Evolutionary conservation across 2,329 filamentous ascomycete genomes (phyloP), one percentile per base, ranked within the genome.

Genomic region (Dothistroma pini): DNA sequence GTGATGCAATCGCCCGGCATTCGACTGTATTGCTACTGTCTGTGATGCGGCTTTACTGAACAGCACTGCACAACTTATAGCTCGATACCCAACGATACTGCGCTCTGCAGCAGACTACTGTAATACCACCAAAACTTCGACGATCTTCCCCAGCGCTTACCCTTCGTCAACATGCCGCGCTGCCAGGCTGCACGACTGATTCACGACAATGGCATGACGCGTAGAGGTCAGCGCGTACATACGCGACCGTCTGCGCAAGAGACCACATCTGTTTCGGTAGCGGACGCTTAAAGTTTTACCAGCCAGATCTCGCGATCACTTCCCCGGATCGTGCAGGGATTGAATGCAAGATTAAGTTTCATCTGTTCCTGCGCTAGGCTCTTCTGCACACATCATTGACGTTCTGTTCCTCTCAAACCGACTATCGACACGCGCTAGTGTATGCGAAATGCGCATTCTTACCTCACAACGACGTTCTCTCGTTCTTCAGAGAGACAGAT

Each of bases 311-410:
- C 44, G 14, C 53, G 62, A 64, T 61, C 56, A 35, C 57, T 61
- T 62, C 58, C 48, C 11, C 16, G 11, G 51, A 22, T n/a, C 19
- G 34, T 21, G 16, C 16, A 34, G 51, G 51, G 29, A 16, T 52
- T 48, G 11, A 35, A 57, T 58, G 58, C 57, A 52, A 47, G 56
- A 59, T 55, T 9, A 35, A 63, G 60, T 29, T 29, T 56, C 16
- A 11, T 63, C 44, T 67, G 63, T 63, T 61, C 62, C 60, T 64
- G 62, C 63, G 55, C 65, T 67, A 66, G 62, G 47, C 63, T 64
- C n/a, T 41, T 63, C 66, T 31, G 19, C 52, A 44, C 49, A 52
- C 44, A 56, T 67, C 65, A 61, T 66, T 66, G 60, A 66, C 63
- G 63, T 61, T 58, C 52, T 32, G 29, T 56, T 41, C 32, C 52